phyloP scores from a whole-genome alignment of 2,329 filamentous ascomycete species.

The Bimuria novae-zelandiae region DNA sequence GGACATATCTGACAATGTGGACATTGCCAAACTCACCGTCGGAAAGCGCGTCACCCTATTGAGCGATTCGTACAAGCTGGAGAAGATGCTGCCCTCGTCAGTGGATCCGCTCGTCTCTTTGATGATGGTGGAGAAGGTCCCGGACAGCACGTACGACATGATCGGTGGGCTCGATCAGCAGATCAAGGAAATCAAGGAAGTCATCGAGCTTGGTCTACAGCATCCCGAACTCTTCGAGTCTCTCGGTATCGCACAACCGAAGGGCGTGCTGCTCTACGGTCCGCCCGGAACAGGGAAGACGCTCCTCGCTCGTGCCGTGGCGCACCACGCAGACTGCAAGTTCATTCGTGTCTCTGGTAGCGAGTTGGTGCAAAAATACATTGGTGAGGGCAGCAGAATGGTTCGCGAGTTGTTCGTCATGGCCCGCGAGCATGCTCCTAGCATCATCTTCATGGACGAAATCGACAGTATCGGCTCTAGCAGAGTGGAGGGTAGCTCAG shows the following conservation, averaged over 20 bases:
- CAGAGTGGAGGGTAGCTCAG: conserved; percentile 91
- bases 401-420: conserved; percentile 99
- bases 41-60: conserved; percentile 97
- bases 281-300: conserved; percentile 98
- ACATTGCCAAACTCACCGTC: conserved; percentile 92
- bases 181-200: conserved; percentile 99
- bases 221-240: conserved; percentile 98
- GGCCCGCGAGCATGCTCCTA: conserved; percentile 96
- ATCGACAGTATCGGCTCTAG: conserved; percentile 99
- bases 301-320: conserved; percentile 88
- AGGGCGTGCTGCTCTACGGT: conserved; percentile 94
- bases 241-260: conserved; percentile 97
- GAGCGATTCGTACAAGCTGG: conserved; percentile 97
- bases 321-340: conserved; percentile 98
- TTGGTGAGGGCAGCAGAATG: conserved; percentile 97
- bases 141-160: conserved; percentile 99
- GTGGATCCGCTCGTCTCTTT: conserved; percentile 98
- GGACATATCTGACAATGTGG: conserved; percentile 91
- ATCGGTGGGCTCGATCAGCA: conserved; percentile 98
- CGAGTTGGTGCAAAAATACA: conserved; percentile 98
- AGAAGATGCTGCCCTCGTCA: conserved; percentile 97
- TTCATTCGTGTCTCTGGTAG: conserved; percentile 97
- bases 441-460: conserved; percentile 99
- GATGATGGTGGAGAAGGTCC: conserved; percentile 99
- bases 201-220: conserved; percentile 97